Evolutionary conservation across 2,329 filamentous ascomycete species (phyloP), one percentile per base, ranked within the genome.

Genomic region (Epicoccum nigrum): DNA sequence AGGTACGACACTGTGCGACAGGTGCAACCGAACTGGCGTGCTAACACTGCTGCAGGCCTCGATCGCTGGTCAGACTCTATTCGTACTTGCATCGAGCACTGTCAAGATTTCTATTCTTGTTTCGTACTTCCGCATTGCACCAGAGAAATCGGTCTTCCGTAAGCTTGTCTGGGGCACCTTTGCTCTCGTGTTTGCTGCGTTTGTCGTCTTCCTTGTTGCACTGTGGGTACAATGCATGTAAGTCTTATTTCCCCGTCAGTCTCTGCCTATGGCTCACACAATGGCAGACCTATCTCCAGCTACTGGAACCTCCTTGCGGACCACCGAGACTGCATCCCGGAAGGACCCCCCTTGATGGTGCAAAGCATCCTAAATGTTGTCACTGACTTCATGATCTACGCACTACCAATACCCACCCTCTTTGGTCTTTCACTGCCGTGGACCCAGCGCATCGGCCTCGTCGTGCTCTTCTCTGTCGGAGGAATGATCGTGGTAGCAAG

Each of bases 401-500:
- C 74, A 2, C 63, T 79, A 1, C 78, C 78, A 0, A 76, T 80
- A 11, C 77, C 76, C 2, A 74, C 79, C 13, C 69, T 80, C 27
- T 74, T 76, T 62, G 62, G 65, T n/a, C 70, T 80, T 15, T 71
- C 72, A 21, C 76, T 80, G 55, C 76, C 76, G 1, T 63, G 74
- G 45, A 65, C 62, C 21, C 75, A 79, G 45, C 75, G 76, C 17
- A 64, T 78, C 23, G 76, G 75, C 15, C 72, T 77, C 12, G 67
- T 72, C 25, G 39, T 77, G n/a, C 69, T 79, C 15, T 73, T 79
- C 25, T 70, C 73, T 2, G 64, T 79, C 8, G 77, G 77, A 25
- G 72, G 76, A 38, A 61, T 78, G 33, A 77, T 79, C 39, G 76
- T 76, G n/a, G 69, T 78, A 34, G 76, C 76, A 2, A 76, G 77